Percentiles rank a stretch among this genome's conserved stretches.
phyloP scores from a whole-genome alignment of 495 filamentous ascomycete species.

The Penicillium parvum region DNA sequence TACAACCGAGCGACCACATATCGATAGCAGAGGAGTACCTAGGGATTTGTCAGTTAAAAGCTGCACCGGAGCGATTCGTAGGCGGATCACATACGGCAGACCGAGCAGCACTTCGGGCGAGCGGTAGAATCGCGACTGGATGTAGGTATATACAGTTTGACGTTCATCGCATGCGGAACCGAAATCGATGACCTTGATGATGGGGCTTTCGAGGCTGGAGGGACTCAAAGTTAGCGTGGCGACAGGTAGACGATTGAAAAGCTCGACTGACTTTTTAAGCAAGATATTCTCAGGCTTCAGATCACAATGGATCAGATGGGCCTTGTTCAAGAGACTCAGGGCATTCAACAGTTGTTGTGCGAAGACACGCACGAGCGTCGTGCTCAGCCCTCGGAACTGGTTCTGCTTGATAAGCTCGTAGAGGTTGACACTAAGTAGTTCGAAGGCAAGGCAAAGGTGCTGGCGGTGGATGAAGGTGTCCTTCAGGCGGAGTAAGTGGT shows the following conservation, averaged over 20 bases:
- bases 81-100: constrained; percentile 56
- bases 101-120: constrained; percentile 95
- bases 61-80: not conserved
- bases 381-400: constrained; percentile 96
- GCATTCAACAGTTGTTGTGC: constrained; percentile 95
- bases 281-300: constrained; percentile 98
- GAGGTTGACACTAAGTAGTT: constrained; percentile 93
- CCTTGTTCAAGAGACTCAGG: constrained; percentile 89
- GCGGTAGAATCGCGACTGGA: constrained; percentile 96
- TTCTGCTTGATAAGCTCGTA: constrained; percentile 99
- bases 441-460: constrained; percentile 96
- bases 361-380: constrained; percentile 95
- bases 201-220: constrained; percentile 84
- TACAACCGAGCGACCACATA: constrained; percentile 99
- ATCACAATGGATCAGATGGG: constrained; percentile 96
- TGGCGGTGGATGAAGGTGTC: constrained; percentile 99
- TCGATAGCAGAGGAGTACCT: constrained; percentile 98
- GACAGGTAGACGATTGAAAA: no score
- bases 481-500: constrained; percentile 91
- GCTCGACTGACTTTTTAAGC: constrained; percentile 75
- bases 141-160: constrained; percentile 99
- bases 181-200: constrained; percentile 99
- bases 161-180: constrained; percentile 98
- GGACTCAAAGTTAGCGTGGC: not conserved
- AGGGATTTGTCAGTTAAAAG: not conserved